Percentiles rank a stretch among this genome's conserved stretches.
Evolutionary conservation across 2,329 filamentous ascomycete species (phyloP).

Genomic region (Sordariomycetes sp.): DNA sequence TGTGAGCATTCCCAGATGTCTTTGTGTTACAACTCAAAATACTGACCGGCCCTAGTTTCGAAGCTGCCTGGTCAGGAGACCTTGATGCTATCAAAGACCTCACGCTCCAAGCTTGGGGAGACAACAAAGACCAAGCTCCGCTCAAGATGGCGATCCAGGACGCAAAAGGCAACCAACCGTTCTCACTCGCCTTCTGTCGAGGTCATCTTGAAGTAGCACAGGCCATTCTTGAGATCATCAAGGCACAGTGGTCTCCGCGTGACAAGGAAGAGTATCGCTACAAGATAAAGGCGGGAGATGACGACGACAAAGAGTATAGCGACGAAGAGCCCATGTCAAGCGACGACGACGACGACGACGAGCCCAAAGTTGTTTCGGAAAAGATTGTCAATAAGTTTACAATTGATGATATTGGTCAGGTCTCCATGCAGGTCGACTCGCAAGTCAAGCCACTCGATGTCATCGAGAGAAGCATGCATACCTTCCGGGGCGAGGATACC

Average conservation of each 20-base stretch:
- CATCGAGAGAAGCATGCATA: conserved; percentile 30
- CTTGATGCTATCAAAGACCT: conserved; percentile 54
- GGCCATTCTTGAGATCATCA: conserved; percentile 60
- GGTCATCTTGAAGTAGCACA: conserved; percentile 56
- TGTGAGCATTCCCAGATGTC: conserved; percentile 36
- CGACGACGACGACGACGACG: conserved; percentile 22
- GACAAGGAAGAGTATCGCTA: conserved; percentile 43
- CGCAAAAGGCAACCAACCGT: conserved; percentile 41
- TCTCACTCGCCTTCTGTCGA: conserved; percentile 57
- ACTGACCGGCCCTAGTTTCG: conserved; percentile 34
- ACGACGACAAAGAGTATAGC: conserved; percentile 24
- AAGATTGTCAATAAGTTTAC: conserved; percentile 61
- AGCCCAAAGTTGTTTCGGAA: conserved; percentile 38
- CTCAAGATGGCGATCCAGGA: conserved; percentile 56
- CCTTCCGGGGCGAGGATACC: conserved; percentile 19
- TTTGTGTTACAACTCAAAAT: background rate
- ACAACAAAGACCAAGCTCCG: conserved; percentile 43
- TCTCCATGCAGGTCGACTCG: conserved; percentile 61
- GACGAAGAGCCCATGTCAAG: conserved; percentile 22
- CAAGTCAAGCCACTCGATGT: conserved; percentile 43
- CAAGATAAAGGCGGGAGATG: conserved; percentile 27
- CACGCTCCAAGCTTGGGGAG: conserved; percentile 51
- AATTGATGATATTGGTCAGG: conserved; percentile 64
- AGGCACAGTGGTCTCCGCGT: conserved; percentile 55
- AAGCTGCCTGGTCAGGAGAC: conserved; percentile 67